phyloP scores from a whole-genome alignment of 805 yeast species.

The Dipodascopsis uninucleata region DNA sequence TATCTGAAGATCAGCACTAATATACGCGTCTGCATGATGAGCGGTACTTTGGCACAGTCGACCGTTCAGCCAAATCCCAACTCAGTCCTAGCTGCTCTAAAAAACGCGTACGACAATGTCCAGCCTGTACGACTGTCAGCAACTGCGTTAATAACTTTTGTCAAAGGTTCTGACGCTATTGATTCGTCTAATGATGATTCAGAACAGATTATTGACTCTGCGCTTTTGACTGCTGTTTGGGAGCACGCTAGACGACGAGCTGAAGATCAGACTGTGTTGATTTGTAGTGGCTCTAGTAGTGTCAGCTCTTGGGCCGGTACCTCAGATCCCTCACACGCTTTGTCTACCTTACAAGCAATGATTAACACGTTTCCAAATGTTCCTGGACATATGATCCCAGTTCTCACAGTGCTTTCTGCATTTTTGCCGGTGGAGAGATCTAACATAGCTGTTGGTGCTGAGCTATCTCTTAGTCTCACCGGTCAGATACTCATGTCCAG shows the following conservation, averaged over 20 bases:
- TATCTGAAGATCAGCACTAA: no score
- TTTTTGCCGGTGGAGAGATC: conserved; percentile 37
- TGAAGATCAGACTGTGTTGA: conserved; percentile 41
- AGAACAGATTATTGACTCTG: conserved; percentile 32
- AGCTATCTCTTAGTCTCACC: conserved; percentile 18
- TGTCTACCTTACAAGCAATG: conserved; percentile 11
- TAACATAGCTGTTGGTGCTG: conserved; percentile 15
- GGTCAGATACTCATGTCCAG: conserved; percentile 25
- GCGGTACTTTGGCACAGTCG: no score
- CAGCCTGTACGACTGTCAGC: conserved; percentile 14
- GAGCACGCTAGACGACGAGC: conserved; percentile 40
- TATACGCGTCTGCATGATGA: no score
- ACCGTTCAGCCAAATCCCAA: conserved; percentile 16
- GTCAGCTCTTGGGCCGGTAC: conserved; percentile 3
- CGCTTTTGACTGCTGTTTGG: conserved; percentile 37
- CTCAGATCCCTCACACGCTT: no score
- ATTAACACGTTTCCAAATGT: conserved; percentile 38
- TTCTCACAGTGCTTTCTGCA: conserved; percentile 39
- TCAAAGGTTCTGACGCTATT: neutral
- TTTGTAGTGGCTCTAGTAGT: conserved; percentile 23
- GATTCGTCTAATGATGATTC: conserved; percentile 1
- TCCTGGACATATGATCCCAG: conserved; percentile 36
- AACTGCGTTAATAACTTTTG: conserved; percentile 15
- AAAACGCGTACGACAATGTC: conserved; percentile 6
- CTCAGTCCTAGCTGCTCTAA: conserved; percentile 14